Evolutionary conservation across 2,329 filamentous ascomycete species (phyloP).

Genomic region (Calonectria crousiana): DNA sequence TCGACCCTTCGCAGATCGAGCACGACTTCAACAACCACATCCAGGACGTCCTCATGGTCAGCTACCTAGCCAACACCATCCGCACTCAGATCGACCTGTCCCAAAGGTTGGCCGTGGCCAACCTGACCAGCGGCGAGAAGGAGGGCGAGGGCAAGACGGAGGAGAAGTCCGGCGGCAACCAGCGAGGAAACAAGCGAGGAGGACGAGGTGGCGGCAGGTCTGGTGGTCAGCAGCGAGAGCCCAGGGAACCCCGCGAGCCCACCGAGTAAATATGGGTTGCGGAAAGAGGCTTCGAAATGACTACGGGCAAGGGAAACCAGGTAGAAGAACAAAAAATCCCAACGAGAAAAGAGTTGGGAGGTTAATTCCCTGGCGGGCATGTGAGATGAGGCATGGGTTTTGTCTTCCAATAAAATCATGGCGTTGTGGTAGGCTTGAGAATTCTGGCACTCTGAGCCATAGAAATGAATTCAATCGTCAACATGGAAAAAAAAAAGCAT

Average conservation of each 20-base stretch:
- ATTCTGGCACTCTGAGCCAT: slow-evolving; percentile 48
- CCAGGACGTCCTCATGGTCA: slow-evolving; percentile 98
- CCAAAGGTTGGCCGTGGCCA: slow-evolving; percentile 89
- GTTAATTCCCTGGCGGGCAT: slow-evolving; percentile 40
- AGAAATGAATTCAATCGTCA: slow-evolving; percentile 51
- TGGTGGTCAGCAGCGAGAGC: slow-evolving; percentile 65
- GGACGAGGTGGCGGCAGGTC: slow-evolving; percentile 64
- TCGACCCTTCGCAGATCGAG: slow-evolving; percentile 90
- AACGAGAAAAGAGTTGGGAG: slow-evolving; percentile 33
- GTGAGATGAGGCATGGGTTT: slow-evolving; percentile 47
- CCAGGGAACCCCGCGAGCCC: slow-evolving; percentile 58
- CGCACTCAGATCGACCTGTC: slow-evolving; percentile 98
- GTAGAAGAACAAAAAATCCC: slow-evolving; percentile 35
- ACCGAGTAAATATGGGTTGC: slow-evolving; percentile 30
- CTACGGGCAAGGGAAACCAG: slow-evolving; percentile 18
- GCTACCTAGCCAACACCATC: slow-evolving; percentile 98
- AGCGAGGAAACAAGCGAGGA: slow-evolving; percentile 64
- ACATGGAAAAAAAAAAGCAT: slow-evolving; percentile 35
- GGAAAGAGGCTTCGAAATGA: not conserved
- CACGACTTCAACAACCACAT: slow-evolving; percentile 99
- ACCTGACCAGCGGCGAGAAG: slow-evolving; percentile 66
- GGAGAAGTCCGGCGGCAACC: slow-evolving; percentile 54
- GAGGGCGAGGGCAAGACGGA: slow-evolving; percentile 62
- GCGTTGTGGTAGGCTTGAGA: slow-evolving; percentile 54
- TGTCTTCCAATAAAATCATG: slow-evolving; percentile 51